phyloP scores from a whole-genome alignment of 192 early-diverging fungal species.

The Lobosporangium transversale region DNA sequence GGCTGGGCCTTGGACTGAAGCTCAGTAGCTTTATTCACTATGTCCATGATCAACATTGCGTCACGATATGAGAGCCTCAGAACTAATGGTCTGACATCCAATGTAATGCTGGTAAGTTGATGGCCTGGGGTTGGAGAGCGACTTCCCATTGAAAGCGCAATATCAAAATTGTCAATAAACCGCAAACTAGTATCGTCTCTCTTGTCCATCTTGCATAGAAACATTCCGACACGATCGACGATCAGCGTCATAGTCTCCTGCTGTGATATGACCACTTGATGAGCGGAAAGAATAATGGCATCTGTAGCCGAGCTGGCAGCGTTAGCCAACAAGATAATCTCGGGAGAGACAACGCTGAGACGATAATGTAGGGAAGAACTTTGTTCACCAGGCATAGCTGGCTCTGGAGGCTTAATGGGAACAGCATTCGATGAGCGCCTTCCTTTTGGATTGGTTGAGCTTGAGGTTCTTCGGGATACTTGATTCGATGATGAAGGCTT shows the following conservation, averaged over 20 bases:
- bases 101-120: conserved; percentile 68
- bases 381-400: conserved; percentile 29
- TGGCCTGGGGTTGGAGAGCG: conserved; percentile 69
- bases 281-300: conserved; percentile 86
- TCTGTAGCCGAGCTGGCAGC: conserved; percentile 77
- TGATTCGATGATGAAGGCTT: conserved; percentile 9
- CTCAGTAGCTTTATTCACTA: conserved; percentile 78
- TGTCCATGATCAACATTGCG: conserved; percentile 80
- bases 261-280: conserved; percentile 83
- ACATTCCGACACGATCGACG: conserved; percentile 87
- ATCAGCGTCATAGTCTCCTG: conserved; percentile 80
- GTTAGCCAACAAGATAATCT: conserved; percentile 88
- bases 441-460: conserved; percentile 12
- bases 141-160: conserved; percentile 82
- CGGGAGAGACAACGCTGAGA: conserved; percentile 80
- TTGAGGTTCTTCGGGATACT: conserved; percentile 3
- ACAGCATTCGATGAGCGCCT: conserved; percentile 13
- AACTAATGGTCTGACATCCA: conserved; percentile 83
- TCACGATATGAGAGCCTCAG: conserved; percentile 91
- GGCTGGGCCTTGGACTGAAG: conserved; percentile 60
- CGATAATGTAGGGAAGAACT: conserved; percentile 72
- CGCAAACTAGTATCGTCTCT: conserved; percentile 80
- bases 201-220: conserved; percentile 89
- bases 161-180: conserved; percentile 92
- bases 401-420: conserved; percentile 19